A percentile compares a stretch with the other conserved stretches of the same genome.
Evolutionary conservation across 2,329 filamentous ascomycete genomes (phyloP).

Genomic region (Venturia carpophila): DNA sequence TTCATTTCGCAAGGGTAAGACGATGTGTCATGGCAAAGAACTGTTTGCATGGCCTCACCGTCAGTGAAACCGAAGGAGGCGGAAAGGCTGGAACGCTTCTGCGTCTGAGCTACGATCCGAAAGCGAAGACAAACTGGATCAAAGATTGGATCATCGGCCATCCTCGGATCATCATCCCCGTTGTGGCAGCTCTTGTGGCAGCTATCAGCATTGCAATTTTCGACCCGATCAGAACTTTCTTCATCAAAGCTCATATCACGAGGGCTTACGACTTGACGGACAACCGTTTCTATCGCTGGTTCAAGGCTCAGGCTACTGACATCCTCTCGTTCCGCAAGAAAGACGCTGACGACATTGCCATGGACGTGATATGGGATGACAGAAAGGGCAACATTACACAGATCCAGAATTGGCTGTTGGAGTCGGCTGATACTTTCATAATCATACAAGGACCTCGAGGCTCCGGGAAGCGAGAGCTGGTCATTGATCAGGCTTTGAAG

Average conservation of each 20-base stretch:
- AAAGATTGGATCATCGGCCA: constrained; percentile 84
- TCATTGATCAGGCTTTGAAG: constrained; percentile 75
- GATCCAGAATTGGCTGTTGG: constrained; percentile 76
- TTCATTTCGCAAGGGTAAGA: constrained; percentile 67
- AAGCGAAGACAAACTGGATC: constrained; percentile 67
- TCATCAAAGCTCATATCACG: constrained; percentile 81
- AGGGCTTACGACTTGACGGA: constrained; percentile 66
- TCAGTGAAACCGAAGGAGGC: constrained; percentile 60
- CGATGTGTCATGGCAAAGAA: constrained; percentile 84
- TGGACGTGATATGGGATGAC: constrained; percentile 81
- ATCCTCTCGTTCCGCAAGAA: constrained; percentile 52
- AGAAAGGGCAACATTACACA: constrained; percentile 74
- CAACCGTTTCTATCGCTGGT: constrained; percentile 69
- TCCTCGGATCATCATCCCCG: constrained; percentile 78
- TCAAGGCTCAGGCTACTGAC: constrained; percentile 63
- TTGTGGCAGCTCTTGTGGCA: constrained; percentile 71
- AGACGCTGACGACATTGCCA: constrained; percentile 56
- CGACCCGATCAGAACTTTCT: constrained; percentile 89
- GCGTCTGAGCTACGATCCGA: constrained; percentile 75
- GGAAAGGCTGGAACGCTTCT: constrained; percentile 69
- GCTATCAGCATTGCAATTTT: constrained; percentile 81
- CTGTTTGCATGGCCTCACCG: constrained; percentile 77
- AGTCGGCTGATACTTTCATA: constrained; percentile 85
- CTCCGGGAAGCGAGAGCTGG: constrained; percentile 81
- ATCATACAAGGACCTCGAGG: constrained; percentile 88